Conservation (phyloP, 768 basidiomycete species). For the Symmetrospora coprosmae region DNA sequence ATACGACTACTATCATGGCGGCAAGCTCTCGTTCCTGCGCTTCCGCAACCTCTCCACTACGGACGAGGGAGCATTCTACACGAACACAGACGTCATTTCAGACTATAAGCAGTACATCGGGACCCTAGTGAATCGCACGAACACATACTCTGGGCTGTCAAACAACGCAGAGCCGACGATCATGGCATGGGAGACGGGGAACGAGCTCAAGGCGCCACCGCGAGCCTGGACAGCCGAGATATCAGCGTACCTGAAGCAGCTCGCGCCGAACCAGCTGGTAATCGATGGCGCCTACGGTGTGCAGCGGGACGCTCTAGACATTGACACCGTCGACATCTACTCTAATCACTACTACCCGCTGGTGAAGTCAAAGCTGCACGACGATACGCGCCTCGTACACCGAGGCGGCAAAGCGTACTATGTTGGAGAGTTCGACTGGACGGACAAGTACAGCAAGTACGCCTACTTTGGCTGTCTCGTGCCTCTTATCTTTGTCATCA, state of each 20-base stretch:
- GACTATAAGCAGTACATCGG: slow-evolving; percentile 28
- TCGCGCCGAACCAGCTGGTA: slow-evolving; percentile 31
- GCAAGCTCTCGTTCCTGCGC: slow-evolving; percentile 30
- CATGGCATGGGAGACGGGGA: slow-evolving; percentile 31
- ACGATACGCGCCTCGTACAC: slow-evolving; percentile 14
- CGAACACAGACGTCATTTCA: slow-evolving; percentile 6
- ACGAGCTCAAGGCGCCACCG: slow-evolving; percentile 30
- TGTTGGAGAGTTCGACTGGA: slow-evolving; percentile 33
- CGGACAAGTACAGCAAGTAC: slow-evolving; percentile 25
- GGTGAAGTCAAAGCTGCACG: slow-evolving; percentile 21
- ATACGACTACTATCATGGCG: slow-evolving; percentile 26
- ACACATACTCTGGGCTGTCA: slow-evolving; percentile 25
- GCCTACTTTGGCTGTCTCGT: slow-evolving; percentile 22
- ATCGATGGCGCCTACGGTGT: slow-evolving; percentile 31
- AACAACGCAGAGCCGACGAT: slow-evolving; percentile 28
- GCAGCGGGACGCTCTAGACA: slow-evolving; percentile 11
- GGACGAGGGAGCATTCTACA: slow-evolving; percentile 29
- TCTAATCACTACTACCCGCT: slow-evolving; percentile 33
- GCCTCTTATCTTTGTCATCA: slow-evolving; percentile 21
- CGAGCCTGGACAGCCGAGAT: slow-evolving; percentile 27
- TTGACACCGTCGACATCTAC: slow-evolving; percentile 24
- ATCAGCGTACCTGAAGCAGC: slow-evolving; percentile 26
- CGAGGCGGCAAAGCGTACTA: slow-evolving; percentile 25
- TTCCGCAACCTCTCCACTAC: slow-evolving; percentile 26
- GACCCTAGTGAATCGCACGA: slow-evolving; percentile 24